Percentiles rank a stretch among this genome's conserved stretches.
phyloP scores from a whole-genome alignment of 352 stramenopile species.

The Phytophthora citrophthora region DNA sequence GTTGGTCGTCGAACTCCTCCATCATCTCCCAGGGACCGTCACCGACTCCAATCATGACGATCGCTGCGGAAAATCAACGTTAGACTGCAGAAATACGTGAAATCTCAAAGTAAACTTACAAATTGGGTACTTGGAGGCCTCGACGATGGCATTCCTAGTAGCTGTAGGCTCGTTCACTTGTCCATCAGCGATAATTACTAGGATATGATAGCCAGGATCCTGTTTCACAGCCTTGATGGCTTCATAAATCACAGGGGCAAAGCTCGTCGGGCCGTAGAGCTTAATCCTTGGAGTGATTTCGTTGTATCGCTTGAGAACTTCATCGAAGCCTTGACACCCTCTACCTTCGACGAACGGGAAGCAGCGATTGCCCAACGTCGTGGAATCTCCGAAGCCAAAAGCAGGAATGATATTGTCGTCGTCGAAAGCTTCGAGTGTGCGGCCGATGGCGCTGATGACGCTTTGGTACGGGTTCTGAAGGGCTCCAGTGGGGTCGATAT shows the following conservation, averaged over 20 bases:
- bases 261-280: slow-evolving; percentile 75
- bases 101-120: slow-evolving; percentile 37
- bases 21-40: slow-evolving; percentile 86
- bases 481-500: slow-evolving; percentile 59
- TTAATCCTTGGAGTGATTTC: slow-evolving; percentile 56
- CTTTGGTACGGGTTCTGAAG: slow-evolving; percentile 70
- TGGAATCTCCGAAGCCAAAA: slow-evolving; percentile 70
- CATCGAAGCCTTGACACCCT: slow-evolving; percentile 55
- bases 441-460: slow-evolving; percentile 70
- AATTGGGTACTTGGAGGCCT: slow-evolving; percentile 75
- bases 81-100: background rate
- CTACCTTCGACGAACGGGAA: slow-evolving; percentile 48
- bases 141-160: slow-evolving; percentile 70
- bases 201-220: slow-evolving; percentile 71
- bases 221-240: slow-evolving; percentile 54
- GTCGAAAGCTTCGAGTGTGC: slow-evolving; percentile 72
- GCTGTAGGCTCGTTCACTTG: slow-evolving; percentile 72
- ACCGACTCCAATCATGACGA: slow-evolving; percentile 71
- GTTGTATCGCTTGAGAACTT: slow-evolving; percentile 71
- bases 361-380: slow-evolving; percentile 48
- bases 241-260: slow-evolving; percentile 64
- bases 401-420: slow-evolving; percentile 83
- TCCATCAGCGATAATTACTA: slow-evolving; percentile 80
- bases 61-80: slow-evolving; percentile 21
- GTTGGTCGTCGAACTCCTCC: slow-evolving; percentile 73